Conservation (phyloP, 2,329 filamentous ascomycete genomes). For the Microdochium paspali region DNA sequence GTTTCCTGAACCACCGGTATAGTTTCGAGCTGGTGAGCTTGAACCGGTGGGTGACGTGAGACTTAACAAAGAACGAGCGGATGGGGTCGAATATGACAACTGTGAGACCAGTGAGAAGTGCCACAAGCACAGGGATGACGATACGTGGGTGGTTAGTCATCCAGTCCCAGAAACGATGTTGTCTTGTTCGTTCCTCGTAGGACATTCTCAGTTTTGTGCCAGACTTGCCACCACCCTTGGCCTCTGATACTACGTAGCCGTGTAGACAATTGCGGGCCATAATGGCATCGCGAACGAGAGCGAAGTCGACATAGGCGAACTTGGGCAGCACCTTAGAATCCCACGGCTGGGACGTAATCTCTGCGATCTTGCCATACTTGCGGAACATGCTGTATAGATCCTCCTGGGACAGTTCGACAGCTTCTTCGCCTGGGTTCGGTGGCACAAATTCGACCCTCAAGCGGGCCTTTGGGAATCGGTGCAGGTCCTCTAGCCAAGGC, state of each 20-base stretch:
- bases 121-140: constrained; percentile 74
- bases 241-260: constrained; percentile 62
- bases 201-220: constrained; percentile 73
- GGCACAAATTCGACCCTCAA: constrained; percentile 81
- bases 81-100: constrained; percentile 92
- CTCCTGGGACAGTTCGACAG: constrained; percentile 77
- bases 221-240: constrained; percentile 61
- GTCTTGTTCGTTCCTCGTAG: constrained; percentile 71
- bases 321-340: constrained; percentile 80
- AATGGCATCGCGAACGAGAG: constrained; percentile 62
- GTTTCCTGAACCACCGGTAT: constrained; percentile 73
- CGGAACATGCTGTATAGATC: constrained; percentile 80
- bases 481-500: constrained; percentile 91
- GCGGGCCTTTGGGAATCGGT: constrained; percentile 66
- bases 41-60: constrained; percentile 72
- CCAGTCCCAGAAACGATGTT: constrained; percentile 80
- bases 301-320: constrained; percentile 73
- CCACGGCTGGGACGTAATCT: constrained; percentile 72
- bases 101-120: constrained; percentile 71
- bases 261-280: constrained; percentile 92
- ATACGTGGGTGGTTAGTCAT: constrained; percentile 77
- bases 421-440: constrained; percentile 57
- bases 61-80: constrained; percentile 83
- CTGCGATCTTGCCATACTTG: constrained; percentile 79
- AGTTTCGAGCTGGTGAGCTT: constrained; percentile 63